A percentile compares a stretch with the other conserved stretches of the same genome.
Conservation (phyloP, 441 rosid species). For the Raphanus hybrid region DNA sequence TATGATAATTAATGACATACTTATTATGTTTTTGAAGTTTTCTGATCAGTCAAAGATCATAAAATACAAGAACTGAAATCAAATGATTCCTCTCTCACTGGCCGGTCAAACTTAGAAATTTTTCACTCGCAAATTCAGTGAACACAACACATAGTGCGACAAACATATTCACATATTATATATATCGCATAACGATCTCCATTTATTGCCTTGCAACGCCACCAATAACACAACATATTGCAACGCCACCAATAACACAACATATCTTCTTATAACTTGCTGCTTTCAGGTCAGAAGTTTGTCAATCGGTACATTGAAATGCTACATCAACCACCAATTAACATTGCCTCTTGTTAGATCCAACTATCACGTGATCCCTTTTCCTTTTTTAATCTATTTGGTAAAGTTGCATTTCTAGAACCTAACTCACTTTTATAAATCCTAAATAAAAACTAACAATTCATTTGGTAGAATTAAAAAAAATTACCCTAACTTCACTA, state of each 20-base stretch:
- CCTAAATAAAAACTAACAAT: not conserved
- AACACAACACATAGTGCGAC: not conserved
- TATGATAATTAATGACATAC: not conserved
- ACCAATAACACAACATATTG: too few species aligned
- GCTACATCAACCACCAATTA: slow-evolving; percentile 21
- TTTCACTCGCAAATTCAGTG: not conserved
- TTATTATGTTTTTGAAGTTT: slow-evolving; percentile 13
- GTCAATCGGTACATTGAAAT: slow-evolving; percentile 9
- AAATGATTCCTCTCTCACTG: not conserved
- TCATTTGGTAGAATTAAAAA: not conserved
- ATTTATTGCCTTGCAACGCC: slow-evolving; percentile 4
- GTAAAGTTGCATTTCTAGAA: slow-evolving; percentile 1
- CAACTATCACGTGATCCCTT: slow-evolving; percentile 21
- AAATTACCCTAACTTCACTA: not conserved
- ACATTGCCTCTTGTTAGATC: slow-evolving; percentile 18
- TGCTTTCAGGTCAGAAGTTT: slow-evolving; percentile 22
- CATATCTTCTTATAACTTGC: not conserved
- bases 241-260: too few species aligned
- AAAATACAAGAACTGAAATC: not conserved
- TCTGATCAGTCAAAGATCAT: slow-evolving; percentile 26
- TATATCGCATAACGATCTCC: not conserved
- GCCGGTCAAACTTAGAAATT: not conserved
- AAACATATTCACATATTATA: not conserved
- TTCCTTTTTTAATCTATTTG: not conserved
- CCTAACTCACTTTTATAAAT: not conserved